Base-by-base conservation (phyloP, 164 flowering plant species). In the Paratinospora sagittata region DNA sequence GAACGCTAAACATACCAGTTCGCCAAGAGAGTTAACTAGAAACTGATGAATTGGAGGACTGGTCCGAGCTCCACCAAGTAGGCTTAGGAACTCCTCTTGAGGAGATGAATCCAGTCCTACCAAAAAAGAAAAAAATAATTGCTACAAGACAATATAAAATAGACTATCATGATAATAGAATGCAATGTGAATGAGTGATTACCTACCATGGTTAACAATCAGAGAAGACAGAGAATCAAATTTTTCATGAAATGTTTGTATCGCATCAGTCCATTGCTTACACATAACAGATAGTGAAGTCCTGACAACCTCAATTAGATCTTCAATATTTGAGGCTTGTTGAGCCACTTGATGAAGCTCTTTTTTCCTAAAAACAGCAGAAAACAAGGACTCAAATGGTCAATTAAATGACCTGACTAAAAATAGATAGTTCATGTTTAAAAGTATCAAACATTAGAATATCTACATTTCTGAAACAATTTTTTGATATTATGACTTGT, bases 271-370 rank as follows among this genome's bases (percentile, higher is more conserved):
- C 98, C 99, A 95, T 78, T 89, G 97, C 82, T 91, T 95, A 74
- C 73, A 75, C 97, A 95, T 95, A 68, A 91, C 80, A 71, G 91
- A 86, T 64, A 92, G 73, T 60, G 99, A 95, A 72, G 83, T 82
- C 69, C 88, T 83, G 43, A 91, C 83, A 75, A 95, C 90, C 79
- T 95, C 96, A 72, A 78, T 81, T 66, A 95, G 78, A 79, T 95
- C 93, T 67, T 88, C 92, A 76, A 95, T 86, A 78, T 85, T 92
- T 72, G 99, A 91, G 72, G 98, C 97, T 79, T 92, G 99, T 73
- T 82, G 93, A 68, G 99, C 99, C 52, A 92, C 88, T 75, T 91
- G 97, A 80, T 92, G 89, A 63, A 92, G 97, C 85, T 95, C 98
- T 85, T 89, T 84, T 87, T 89, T 91, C 90, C 99, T 95, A 70